Base-by-base conservation (phyloP, 257 asterid genomes). In the Solanum commersonii region DNA sequence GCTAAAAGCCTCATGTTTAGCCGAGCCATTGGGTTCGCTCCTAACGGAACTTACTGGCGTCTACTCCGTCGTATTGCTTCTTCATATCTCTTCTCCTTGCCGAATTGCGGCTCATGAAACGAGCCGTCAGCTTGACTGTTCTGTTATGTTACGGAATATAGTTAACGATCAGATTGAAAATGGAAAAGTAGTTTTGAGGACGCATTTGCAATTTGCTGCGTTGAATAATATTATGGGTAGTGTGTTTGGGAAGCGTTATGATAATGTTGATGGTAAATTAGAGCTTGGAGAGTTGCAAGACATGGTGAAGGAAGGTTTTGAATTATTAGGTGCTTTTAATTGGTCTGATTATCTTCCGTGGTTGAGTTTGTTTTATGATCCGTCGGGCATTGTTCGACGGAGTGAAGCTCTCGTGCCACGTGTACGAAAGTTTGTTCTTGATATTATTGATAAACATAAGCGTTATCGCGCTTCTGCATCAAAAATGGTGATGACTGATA, bases 11-110 rank as follows among this genome's bases (percentile, higher is more conserved):
- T 94, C 34, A 94, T 94, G 96, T 93, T 94, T 44, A 91, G 89
- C 90, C 92, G 95, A 72, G 96, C 96, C 91, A 94, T 94, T 12
- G 96, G 96, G 18, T 94, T 94, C 42, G 96, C 96, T 6, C 96
- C 95, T 1, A 88, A 90, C 14, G 94, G 96, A 12, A 35, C 91
- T 15, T 90, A 94, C 76, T 94, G 95, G 96, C 89, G 93, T 8
- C 89, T 90, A 63, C 33, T 94, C 76, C 90, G 96, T 33, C 92
- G 88, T 88, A 91, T 92, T 18, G 92, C 95, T 20, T 90, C 94
- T 0, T 70, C 93, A 1, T 95, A 93, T 73, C 92, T 94, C 18
- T 94, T 93, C 23, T 90, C 94, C 3, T 94, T 95, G 44, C 88
- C 90, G 91, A 68, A 91, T 94, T 9, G 63, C 90, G 74, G 93